Conservation (phyloP, 1,139 yeast genomes). For the Suhomyces anneliseae region DNA sequence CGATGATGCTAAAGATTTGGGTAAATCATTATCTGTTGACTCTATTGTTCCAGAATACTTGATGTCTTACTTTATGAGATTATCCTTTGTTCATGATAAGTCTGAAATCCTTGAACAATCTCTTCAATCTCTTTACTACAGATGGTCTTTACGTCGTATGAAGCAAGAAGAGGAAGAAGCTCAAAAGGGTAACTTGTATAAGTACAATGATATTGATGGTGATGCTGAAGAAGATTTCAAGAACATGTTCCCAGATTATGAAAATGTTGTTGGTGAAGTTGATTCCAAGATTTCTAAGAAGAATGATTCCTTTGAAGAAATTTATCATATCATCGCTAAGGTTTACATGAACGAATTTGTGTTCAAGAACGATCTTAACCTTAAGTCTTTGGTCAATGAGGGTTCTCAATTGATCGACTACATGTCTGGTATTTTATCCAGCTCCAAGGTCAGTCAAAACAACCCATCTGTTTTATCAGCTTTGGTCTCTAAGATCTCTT, state of each 20-base stretch:
- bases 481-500: constrained; percentile 39
- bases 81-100: constrained; percentile 28
- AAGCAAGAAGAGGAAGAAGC: constrained; percentile 64
- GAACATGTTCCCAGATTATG: constrained; percentile 83
- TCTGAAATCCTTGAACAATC: constrained; percentile 38
- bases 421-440: constrained; percentile 19
- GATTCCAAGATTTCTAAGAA: constrained; percentile 11
- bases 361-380: constrained; percentile 11
- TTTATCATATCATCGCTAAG: constrained; percentile 31
- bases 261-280: constrained; percentile 52
- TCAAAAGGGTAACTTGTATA: constrained; percentile 61
- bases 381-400: constrained; percentile 35
- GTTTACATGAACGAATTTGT: constrained; percentile 32
- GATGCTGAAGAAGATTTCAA: constrained; percentile 76
- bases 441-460: constrained; percentile 23
- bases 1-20: constrained; percentile 32
- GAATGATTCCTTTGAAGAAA: constrained; percentile 26
- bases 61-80: constrained; percentile 38
- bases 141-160: constrained; percentile 76
- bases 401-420: constrained; percentile 42
- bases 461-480: constrained; percentile 43
- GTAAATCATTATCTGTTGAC: constrained; percentile 46
- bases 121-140: constrained; percentile 62
- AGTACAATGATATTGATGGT: constrained; percentile 58
- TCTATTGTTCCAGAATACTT: constrained; percentile 49